Conservation (phyloP, 1,139 yeast genomes). For the Magnusiomyces suaveolens region DNA sequence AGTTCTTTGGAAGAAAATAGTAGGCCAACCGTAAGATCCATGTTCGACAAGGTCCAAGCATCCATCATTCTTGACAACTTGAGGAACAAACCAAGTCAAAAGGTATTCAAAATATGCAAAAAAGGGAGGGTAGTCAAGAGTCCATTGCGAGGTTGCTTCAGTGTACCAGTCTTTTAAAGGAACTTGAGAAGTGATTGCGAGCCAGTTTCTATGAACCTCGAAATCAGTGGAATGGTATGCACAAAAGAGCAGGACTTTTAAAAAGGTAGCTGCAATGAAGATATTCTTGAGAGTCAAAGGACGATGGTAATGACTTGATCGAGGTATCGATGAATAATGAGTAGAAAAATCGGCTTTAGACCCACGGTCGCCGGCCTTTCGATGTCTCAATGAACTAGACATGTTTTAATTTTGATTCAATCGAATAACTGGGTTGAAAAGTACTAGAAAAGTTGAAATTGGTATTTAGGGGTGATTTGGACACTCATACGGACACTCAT, state of each 20-base stretch:
- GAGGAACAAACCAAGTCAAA: slow-evolving; percentile 63
- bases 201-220: slow-evolving; percentile 95
- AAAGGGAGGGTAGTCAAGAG: slow-evolving; percentile 94
- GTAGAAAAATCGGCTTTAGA: neutral
- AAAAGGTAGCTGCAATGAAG: slow-evolving; percentile 50
- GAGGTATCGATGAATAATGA: neutral
- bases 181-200: slow-evolving; percentile 74
- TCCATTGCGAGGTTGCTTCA: slow-evolving; percentile 85
- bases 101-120: slow-evolving; percentile 91
- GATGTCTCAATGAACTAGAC: neutral
- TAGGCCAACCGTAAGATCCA: slow-evolving; percentile 67
- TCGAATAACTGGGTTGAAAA: neutral
- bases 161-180: slow-evolving; percentile 77
- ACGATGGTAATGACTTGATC: neutral
- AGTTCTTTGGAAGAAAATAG: slow-evolving; percentile 68
- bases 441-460: neutral
- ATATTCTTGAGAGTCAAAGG: slow-evolving; percentile 48
- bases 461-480: too few relatives aligned
- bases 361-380: neutral
- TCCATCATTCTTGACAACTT: slow-evolving; percentile 54
- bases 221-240: slow-evolving; percentile 78
- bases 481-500: too few relatives aligned
- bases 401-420: neutral
- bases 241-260: slow-evolving; percentile 43
- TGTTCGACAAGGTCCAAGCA: slow-evolving; percentile 59